Evolutionary conservation across 140 eudicot genomes (phyloP), one percentile per base, ranked within the genome.

Genomic region (Stevia rebaudiana): DNA sequence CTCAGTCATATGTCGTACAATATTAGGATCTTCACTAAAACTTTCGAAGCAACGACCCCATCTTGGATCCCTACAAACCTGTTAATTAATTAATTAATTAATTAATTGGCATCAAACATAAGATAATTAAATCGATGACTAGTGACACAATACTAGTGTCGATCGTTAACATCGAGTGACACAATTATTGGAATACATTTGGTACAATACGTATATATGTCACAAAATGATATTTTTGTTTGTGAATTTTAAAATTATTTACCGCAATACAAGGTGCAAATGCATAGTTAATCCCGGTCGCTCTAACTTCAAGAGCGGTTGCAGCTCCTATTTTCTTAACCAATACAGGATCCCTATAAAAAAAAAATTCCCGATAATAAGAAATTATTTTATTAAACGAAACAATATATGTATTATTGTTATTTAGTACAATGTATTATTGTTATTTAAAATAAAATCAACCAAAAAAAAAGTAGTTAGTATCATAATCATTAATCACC

Each of bases 1-100:
- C 41, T 74, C 82, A 0, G 90, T 84, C 90, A 84, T 84, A 6
- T 50, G 53, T 25, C 73, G 73, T 65, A 84, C 90, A 44, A 84
- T 49, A 24, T 40, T 53, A 30, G 79, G 83, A 79, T 85, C 94
- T 69, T 85, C 94, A 33, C 89, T 77, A 55, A 67, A 85, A 57
- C 94, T 85, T 52, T 86, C 94, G n/a, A 39, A 80, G 62, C 94
- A 86, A 2, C 94, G 82, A 10, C 94, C 94, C 94, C 89, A 86
- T 75, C 94, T 86, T 37, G 94, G 94, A 72, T 86, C 94, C 63
- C 84, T 65, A 49, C 94, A 82, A 19, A 86, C 88, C 94, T 85
- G 54, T 8, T 17, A 2, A 2, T 28, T 28, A 28, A 28, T 28
- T 28, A 28, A 28, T 28, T 28, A 28, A 28, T 28, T n/a, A n/a